Conservation (phyloP, 768 basidiomycete species). For the Tephrocybe rancida region DNA sequence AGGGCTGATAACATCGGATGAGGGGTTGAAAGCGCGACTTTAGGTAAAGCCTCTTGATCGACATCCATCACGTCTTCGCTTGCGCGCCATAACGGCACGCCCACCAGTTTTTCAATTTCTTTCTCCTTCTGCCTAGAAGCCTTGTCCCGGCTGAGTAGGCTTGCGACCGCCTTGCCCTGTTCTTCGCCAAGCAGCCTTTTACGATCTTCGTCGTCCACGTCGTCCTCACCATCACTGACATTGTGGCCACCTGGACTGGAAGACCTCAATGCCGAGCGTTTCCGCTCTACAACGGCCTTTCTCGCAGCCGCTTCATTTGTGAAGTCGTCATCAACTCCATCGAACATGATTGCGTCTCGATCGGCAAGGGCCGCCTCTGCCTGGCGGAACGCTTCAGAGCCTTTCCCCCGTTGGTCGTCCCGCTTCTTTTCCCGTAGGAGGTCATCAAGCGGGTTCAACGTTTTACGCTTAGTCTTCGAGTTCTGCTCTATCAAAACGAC, state of each 20-base stretch:
- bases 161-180: slow-evolving; percentile 42
- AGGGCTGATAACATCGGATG: slow-evolving; percentile 30
- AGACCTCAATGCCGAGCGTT: slow-evolving; percentile 16
- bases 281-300: slow-evolving; percentile 33
- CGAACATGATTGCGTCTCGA: slow-evolving; percentile 29
- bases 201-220: slow-evolving; percentile 34
- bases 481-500: slow-evolving; percentile 9
- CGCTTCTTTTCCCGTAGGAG: slow-evolving; percentile 56
- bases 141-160: slow-evolving; percentile 46
- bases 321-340: slow-evolving; percentile 38
- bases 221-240: slow-evolving; percentile 20
- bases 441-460: slow-evolving; percentile 52
- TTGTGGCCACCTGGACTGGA: slow-evolving; percentile 20
- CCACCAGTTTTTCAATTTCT: slow-evolving; percentile 25
- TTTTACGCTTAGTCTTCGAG: slow-evolving; percentile 19
- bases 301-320: slow-evolving; percentile 41
- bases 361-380: slow-evolving; percentile 45
- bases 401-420: slow-evolving; percentile 40
- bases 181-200: slow-evolving; percentile 40
- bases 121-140: slow-evolving; percentile 25
- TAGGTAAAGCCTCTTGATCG: slow-evolving; percentile 8
- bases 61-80: slow-evolving; percentile 15
- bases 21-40: slow-evolving; percentile 17
- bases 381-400: slow-evolving; percentile 40
- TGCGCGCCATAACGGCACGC: slow-evolving; percentile 32